phyloP scores from a whole-genome alignment of 148 eudicot species.

The Beta vulgaris region DNA sequence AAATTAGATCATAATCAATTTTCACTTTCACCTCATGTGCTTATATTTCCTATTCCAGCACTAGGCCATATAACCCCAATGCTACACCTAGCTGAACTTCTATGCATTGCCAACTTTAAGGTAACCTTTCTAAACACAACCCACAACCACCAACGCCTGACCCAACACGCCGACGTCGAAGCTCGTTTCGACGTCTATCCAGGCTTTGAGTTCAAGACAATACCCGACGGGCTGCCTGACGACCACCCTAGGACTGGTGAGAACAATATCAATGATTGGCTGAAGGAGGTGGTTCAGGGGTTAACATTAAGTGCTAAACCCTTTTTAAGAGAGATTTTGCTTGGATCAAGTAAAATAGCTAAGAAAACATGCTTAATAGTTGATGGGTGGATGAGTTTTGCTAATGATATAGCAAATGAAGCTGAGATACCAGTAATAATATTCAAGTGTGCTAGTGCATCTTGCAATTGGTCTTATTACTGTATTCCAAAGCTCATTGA shows the following conservation, averaged over 20 bases:
- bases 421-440: conserved; percentile 26
- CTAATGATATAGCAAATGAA: conserved; percentile 22
- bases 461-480: conserved; percentile 23
- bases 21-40: conserved; percentile 28
- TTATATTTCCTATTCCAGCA: conserved; percentile 34
- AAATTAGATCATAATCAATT: conserved; percentile 1
- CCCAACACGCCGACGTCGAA: conserved; percentile 12
- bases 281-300: conserved; percentile 10
- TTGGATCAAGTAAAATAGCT: neutral
- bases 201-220: conserved; percentile 19
- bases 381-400: conserved; percentile 28
- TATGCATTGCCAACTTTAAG: conserved; percentile 29
- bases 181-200: conserved; percentile 23
- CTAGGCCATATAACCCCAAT: conserved; percentile 35
- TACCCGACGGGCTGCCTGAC: conserved; percentile 25
- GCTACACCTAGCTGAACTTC: conserved; percentile 36
- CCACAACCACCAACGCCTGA: conserved; percentile 31
- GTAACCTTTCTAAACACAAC: conserved; percentile 33
- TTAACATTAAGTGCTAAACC: conserved; percentile 17
- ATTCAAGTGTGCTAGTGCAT: conserved; percentile 27
- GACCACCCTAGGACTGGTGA: conserved; percentile 26
- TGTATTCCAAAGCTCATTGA: conserved; percentile 27
- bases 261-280: neutral
- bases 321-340: conserved; percentile 19
- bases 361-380: conserved; percentile 23